Evolutionary conservation across 2,329 filamentous ascomycete genomes (phyloP).

Genomic region (Stagonosporopsis rhizophila): DNA sequence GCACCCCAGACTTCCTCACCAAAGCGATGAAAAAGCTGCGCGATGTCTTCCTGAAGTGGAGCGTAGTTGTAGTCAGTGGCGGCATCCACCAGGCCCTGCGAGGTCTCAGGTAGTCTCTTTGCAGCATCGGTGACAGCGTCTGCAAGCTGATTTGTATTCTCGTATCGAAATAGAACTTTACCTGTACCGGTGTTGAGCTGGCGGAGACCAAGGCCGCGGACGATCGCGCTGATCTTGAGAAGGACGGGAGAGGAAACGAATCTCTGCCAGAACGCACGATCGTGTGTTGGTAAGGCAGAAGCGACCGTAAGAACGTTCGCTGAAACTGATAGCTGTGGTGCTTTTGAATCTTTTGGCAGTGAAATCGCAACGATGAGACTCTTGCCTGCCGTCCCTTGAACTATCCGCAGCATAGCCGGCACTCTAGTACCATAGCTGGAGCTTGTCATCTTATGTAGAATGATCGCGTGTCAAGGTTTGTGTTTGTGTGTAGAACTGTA

Average conservation of each 20-base stretch:
- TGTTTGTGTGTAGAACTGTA: not conserved
- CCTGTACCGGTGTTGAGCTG: slow-evolving; percentile 8
- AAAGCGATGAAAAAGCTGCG: not conserved
- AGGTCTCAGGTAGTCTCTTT: not conserved
- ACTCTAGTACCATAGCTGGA: not conserved
- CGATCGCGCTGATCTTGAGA: slow-evolving; percentile 1
- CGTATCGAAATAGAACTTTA: not conserved
- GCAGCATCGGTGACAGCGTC: not conserved
- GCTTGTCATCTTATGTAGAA: not conserved
- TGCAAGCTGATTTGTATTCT: slow-evolving; percentile 1
- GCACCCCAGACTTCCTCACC: slow-evolving; percentile 7
- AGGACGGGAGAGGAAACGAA: not conserved
- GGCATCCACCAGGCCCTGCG: slow-evolving; percentile 1
- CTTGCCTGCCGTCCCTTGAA: not conserved
- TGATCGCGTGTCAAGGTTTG: not conserved
- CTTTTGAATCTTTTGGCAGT: not conserved
- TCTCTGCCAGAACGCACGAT: slow-evolving; percentile 5
- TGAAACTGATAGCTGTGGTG: not conserved
- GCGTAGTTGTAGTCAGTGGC: not conserved
- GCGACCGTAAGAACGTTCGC: not conserved
- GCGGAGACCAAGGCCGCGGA: slow-evolving; percentile 8
- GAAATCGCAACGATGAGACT: slow-evolving; percentile 7
- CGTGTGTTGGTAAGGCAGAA: not conserved
- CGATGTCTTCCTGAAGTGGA: not conserved
- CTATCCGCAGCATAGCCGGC: not conserved